Evolutionary conservation across 2,329 filamentous ascomycete genomes (phyloP), one percentile per base, ranked within the genome.

Genomic region (Catunica adiposa): DNA sequence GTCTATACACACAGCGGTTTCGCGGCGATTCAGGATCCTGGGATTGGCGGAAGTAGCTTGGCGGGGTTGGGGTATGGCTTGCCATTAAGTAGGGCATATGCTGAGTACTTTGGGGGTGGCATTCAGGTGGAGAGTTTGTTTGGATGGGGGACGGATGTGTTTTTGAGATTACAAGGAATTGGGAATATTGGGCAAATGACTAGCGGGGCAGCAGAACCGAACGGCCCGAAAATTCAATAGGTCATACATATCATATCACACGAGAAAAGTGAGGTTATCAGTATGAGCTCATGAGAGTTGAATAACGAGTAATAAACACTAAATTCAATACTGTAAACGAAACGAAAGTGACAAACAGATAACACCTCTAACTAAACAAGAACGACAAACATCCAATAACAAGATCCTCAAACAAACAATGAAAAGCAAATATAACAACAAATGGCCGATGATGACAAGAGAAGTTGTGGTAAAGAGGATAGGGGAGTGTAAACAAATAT

Each of bases 21-120:
- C 59, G 84, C 83, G 63, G 81, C 83, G 3, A 83, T 96, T 51
- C 83, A 85, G 1, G 78, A 78, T 1, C 80, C 81, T 29, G 83
- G 81, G 55, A 80, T 78, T 0, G 85, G 86, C 53, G 77, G 79
- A 1, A 89, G 84, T 65, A 90, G 86, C 47, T 94, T 98, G 58
- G 92, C 92, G 0, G 92, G 92, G 0, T 69, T 98, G 51, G 92
- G 92, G 1, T 98, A 98, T 66, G 92, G 92, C 0, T 66, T 98
- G 60, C 92, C 92, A 1, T 70, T 98, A 22, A 89, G 89, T 54
- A 77, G 92, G 59, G 90, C 92, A 0, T 98, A 98, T 65, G 92
- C 92, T 0, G 90, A 98, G 71, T 98, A 97, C 64, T 98, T 98
- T 72, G 92, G 92, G 1, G 92, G 92, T 0, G 89, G 89, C 2